Evolutionary conservation across 768 basidiomycete genomes (phyloP), one percentile per base, ranked within the genome.

Genomic region (Phaeolepiota aurea): DNA sequence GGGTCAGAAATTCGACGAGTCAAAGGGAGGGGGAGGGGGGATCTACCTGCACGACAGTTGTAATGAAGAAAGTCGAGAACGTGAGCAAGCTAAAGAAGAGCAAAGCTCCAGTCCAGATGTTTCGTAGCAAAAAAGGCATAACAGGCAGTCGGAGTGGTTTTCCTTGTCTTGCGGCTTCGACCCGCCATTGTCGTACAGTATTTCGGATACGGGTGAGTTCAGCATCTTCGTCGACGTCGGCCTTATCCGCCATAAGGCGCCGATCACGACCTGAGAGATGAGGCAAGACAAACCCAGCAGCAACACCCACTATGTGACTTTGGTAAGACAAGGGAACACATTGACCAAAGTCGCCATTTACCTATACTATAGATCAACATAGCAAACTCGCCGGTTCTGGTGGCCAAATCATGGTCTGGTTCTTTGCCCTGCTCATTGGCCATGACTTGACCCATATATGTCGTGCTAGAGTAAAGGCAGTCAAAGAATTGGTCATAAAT

Each of bases 391-490:
- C 93, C 93, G 3, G 71, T 82, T 21, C 90, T 71, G 2, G 87
- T 90, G 0, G 92, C 92, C n/a, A 74, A 44, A 23, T 94, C 92
- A 18, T 73, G 66, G 53, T 91, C 77, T 7, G 92, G 92, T 47
- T 91, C 88, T 40, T 63, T 51, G 11, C 71, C 72, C 2, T 74
- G 54, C 57, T 94, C 82, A 40, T 79, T 70, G 5, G 90, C 90
- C 90, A 97, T 92, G 14, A 96, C 69, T 63, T 96, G 91, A 3
- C 90, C 90, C 41, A 97, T 74, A 55, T 93, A 97, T 1, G 92
- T 93, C 5, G 93, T 97, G 12, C 87, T 89, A 38, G 14, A 22
- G 15, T 18, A 38, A 32, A 21, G 19, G 30, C 28, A 18, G n/a
- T 32, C 20, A 16, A 31, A 21, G 41, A 35, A n/a, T 25, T n/a